Evolutionary conservation across 1,284 basidiomycete genomes (phyloP).

Genomic region (Pseudozyma sp.): DNA sequence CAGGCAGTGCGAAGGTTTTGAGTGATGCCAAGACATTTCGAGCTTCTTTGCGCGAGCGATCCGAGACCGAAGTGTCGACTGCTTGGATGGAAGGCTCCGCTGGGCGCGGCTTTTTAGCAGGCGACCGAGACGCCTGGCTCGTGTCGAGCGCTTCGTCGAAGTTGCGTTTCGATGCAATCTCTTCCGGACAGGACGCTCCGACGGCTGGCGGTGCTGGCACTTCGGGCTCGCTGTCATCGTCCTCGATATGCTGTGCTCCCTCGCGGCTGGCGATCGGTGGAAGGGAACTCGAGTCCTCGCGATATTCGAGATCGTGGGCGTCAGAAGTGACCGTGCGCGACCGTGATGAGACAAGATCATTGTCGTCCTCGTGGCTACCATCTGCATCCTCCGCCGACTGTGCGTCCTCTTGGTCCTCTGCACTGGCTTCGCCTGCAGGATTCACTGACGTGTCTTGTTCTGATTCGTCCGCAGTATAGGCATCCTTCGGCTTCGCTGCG

Average conservation of each 20-base stretch:
- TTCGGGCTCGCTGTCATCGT: constrained; percentile 26
- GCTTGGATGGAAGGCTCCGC: not conserved
- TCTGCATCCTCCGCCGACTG: not conserved
- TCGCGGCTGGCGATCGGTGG: not conserved
- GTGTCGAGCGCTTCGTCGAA: constrained; percentile 41
- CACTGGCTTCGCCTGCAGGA: constrained; percentile 21
- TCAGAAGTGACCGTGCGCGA: not conserved
- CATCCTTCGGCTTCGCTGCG: not conserved
- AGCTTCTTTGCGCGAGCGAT: constrained; percentile 7
- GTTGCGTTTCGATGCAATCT: constrained; percentile 36
- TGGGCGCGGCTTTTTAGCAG: constrained; percentile 19
- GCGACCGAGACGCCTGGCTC: constrained; percentile 29
- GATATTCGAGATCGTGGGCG: constrained; percentile 23
- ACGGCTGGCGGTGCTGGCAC: constrained; percentile 10
- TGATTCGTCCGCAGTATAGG: not conserved
- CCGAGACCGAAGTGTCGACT: not conserved
- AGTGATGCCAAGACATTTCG: constrained; percentile 15
- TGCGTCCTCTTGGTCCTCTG: constrained; percentile 44
- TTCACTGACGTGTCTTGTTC: not conserved
- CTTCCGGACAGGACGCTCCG: not conserved
- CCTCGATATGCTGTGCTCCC: constrained; percentile 2
- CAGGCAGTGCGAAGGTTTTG: constrained; percentile 23
- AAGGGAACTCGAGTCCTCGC: constrained; percentile 16
- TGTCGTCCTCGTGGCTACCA: constrained; percentile 7
- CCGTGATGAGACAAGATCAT: not conserved